Evolutionary conservation across 208 protist species (phyloP).

Genomic region (Wallacemonas sp.): DNA sequence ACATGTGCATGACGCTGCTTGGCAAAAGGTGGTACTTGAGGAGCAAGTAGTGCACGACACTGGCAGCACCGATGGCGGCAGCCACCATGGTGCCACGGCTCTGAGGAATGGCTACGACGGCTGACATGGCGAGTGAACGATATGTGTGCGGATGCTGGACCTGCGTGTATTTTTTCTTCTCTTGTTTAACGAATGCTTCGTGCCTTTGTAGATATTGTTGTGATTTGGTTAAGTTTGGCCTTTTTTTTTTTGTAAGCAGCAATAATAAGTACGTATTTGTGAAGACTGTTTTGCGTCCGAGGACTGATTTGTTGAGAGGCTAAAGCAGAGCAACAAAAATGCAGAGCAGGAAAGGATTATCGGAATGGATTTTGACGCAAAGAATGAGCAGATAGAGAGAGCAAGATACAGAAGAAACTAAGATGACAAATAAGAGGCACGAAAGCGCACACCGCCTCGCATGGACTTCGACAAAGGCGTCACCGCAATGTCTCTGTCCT

Average conservation of each 20-base stretch:
- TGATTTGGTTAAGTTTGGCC: neutral
- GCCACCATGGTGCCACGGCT: slow-evolving; percentile 22
- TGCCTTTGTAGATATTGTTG: too few species aligned
- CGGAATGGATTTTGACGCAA: too few species aligned
- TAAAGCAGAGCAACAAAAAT: neutral
- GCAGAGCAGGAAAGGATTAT: neutral
- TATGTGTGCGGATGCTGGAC: neutral
- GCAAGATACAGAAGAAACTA: neutral
- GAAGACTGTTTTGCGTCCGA: neutral
- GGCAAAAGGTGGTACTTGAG: slow-evolving; percentile 38
- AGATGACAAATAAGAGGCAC: neutral
- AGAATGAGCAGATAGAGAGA: slow-evolving; percentile 6
- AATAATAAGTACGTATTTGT: too few species aligned
- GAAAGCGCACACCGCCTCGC: too few species aligned
- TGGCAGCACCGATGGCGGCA: slow-evolving; percentile 21
- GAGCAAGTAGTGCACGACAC: slow-evolving; percentile 26
- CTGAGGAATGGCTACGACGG: slow-evolving; percentile 7
- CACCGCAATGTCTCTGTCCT: too few species aligned
- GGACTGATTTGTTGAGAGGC: neutral
- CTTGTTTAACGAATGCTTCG: too few species aligned
- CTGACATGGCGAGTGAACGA: neutral
- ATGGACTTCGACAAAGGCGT: too few species aligned
- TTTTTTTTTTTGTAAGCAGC: neutral
- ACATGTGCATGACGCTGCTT: slow-evolving; percentile 36
- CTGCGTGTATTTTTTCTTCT: too few species aligned